phyloP scores from a whole-genome alignment of 2,329 filamentous ascomycete genomes.

The Cytospora piceae region DNA sequence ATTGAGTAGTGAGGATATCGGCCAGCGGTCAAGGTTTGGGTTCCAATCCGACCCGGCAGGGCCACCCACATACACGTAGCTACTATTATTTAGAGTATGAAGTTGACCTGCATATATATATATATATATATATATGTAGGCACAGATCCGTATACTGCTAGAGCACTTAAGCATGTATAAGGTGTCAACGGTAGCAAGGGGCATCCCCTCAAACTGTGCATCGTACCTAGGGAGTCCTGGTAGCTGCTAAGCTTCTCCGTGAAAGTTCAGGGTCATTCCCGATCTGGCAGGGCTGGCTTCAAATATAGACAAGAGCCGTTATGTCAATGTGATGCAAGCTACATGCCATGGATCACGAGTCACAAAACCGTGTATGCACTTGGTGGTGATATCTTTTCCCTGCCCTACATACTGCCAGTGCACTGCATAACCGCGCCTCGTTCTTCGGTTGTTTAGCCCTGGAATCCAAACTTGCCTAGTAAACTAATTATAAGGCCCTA shows the following conservation, averaged over 20 bases:
- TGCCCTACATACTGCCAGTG: not conserved
- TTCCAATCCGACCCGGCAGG: not conserved
- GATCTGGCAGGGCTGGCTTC: not conserved
- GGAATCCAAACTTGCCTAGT: no score
- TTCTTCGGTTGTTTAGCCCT: no score
- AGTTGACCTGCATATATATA: not conserved
- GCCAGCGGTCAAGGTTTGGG: not conserved
- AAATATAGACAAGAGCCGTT: not conserved
- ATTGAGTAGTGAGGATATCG: not conserved
- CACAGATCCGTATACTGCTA: no score
- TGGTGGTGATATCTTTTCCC: no score
- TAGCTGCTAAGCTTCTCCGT: not conserved
- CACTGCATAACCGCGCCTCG: no score
- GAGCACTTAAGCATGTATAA: no score
- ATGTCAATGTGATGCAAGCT: constrained; percentile 6
- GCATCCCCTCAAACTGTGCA: not conserved
- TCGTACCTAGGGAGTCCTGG: no score
- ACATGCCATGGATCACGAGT: not conserved
- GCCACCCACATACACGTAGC: not conserved
- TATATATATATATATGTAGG: no score
- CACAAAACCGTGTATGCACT: not conserved
- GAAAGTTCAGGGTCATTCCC: not conserved
- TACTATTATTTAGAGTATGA: not conserved
- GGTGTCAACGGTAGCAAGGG: no score
- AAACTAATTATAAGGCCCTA: no score